Conservation (phyloP, 768 basidiomycete species). For the Amylocystis lapponica region DNA sequence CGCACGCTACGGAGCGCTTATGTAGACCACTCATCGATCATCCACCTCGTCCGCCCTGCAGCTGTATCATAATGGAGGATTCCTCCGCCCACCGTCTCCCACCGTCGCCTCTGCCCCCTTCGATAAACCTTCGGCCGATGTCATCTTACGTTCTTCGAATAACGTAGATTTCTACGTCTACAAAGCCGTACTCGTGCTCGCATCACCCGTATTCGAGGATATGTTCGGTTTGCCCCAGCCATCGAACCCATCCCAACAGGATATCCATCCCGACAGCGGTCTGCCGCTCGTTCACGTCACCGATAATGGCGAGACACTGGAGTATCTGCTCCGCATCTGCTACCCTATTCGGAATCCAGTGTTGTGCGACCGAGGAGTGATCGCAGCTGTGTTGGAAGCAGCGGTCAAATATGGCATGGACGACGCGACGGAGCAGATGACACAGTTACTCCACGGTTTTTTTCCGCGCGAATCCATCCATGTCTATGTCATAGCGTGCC, state of each 20-base stretch:
- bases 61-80: too few relatives aligned
- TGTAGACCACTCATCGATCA: too few relatives aligned
- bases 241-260: not conserved
- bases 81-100: too few relatives aligned
- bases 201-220: slow-evolving; percentile 8
- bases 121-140: slow-evolving; percentile 2
- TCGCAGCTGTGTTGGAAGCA: slow-evolving; percentile 6
- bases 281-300: slow-evolving; percentile 10
- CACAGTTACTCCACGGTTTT: not conserved
- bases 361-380: not conserved
- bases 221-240: slow-evolving; percentile 11
- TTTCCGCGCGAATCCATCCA: not conserved
- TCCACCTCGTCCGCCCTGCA: too few relatives aligned
- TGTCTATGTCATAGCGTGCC: not conserved
- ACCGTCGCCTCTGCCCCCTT: not conserved
- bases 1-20: too few relatives aligned
- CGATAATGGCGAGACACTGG: slow-evolving; percentile 16
- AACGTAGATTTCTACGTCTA: slow-evolving; percentile 9
- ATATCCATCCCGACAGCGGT: not conserved
- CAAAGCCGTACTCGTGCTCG: slow-evolving; percentile 2
- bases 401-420: slow-evolving; percentile 17
- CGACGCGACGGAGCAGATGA: not conserved
- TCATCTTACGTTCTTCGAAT: slow-evolving; percentile 11
- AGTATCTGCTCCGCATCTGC: slow-evolving; percentile 14
- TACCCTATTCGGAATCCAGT: slow-evolving; percentile 11